Evolutionary conservation across 2,329 filamentous ascomycete species (phyloP).

Genomic region (Aureobasidium pullulans): DNA sequence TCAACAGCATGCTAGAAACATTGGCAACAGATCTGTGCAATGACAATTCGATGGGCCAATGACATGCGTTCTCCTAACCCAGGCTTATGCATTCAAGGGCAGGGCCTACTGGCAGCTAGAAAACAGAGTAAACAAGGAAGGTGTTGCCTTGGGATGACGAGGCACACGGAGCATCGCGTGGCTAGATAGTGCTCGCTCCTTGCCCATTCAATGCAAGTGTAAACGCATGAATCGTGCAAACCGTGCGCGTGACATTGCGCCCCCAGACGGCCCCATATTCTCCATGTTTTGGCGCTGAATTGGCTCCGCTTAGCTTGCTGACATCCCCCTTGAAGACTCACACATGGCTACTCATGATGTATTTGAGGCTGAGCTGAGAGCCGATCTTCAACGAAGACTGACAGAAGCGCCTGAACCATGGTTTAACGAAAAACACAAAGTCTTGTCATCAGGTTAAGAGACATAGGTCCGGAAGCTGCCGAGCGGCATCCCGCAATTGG

Average conservation of each 20-base stretch:
- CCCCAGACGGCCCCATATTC: slow-evolving; percentile 13
- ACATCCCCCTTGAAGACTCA: neutral
- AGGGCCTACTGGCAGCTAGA: neutral
- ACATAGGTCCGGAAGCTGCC: slow-evolving; percentile 5
- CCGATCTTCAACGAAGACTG: neutral
- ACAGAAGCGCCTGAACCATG: neutral
- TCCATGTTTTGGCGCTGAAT: slow-evolving; percentile 10
- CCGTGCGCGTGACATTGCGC: slow-evolving; percentile 12
- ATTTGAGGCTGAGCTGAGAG: neutral
- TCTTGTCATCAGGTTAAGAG: neutral
- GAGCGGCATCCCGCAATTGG: neutral
- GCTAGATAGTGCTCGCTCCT: neutral
- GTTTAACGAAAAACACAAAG: neutral
- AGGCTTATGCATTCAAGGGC: neutral
- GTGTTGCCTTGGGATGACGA: slow-evolving; percentile 1
- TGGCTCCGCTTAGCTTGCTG: slow-evolving; percentile 9
- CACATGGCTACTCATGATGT: neutral
- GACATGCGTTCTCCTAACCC: neutral
- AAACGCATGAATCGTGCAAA: neutral
- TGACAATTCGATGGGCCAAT: neutral
- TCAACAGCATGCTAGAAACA: neutral
- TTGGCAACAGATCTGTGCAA: slow-evolving; percentile 8
- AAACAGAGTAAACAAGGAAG: neutral
- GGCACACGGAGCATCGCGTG: slow-evolving; percentile 1
- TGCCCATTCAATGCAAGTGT: neutral